Evolutionary conservation across 106 monocot species (phyloP).

Genomic region (Dioscorea zingiberensis): DNA sequence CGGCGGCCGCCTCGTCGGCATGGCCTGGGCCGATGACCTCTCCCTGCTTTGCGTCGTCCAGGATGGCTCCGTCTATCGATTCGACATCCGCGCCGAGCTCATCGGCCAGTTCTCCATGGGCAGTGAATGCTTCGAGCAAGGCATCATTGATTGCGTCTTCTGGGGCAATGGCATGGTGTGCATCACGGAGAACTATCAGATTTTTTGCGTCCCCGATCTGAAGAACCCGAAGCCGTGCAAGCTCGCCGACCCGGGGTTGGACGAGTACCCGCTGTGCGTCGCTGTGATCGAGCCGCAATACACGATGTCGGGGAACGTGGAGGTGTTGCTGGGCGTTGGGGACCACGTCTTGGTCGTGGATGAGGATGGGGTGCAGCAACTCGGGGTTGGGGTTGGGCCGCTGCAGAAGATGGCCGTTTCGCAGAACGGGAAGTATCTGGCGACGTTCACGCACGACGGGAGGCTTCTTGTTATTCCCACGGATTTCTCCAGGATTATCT

Average conservation of each 20-base stretch:
- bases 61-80: slow-evolving; percentile 77
- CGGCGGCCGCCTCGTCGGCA: slow-evolving; percentile 77
- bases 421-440: slow-evolving; percentile 75
- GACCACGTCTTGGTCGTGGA: slow-evolving; percentile 71
- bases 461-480: slow-evolving; percentile 70
- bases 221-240: slow-evolving; percentile 50
- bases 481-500: slow-evolving; percentile 80
- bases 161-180: slow-evolving; percentile 74
- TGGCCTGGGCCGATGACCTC: slow-evolving; percentile 71
- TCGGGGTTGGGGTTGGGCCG: slow-evolving; percentile 62
- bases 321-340: slow-evolving; percentile 71
- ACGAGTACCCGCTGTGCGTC: slow-evolving; percentile 57
- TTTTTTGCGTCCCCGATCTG: slow-evolving; percentile 73
- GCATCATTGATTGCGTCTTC: slow-evolving; percentile 69
- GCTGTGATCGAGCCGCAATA: slow-evolving; percentile 89
- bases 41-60: slow-evolving; percentile 56
- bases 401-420: slow-evolving; percentile 87
- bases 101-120: slow-evolving; percentile 51
- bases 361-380: slow-evolving; percentile 70
- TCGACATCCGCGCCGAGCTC: slow-evolving; percentile 42
- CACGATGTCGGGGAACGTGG: slow-evolving; percentile 90
- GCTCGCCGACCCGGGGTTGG: slow-evolving; percentile 60
- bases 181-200: slow-evolving; percentile 54
- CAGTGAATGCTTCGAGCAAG: slow-evolving; percentile 58
- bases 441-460: slow-evolving; percentile 76